Evolutionary conservation across 1,139 yeast genomes (phyloP), one percentile per base, ranked within the genome.

Genomic region (Candida dubliniensis): DNA sequence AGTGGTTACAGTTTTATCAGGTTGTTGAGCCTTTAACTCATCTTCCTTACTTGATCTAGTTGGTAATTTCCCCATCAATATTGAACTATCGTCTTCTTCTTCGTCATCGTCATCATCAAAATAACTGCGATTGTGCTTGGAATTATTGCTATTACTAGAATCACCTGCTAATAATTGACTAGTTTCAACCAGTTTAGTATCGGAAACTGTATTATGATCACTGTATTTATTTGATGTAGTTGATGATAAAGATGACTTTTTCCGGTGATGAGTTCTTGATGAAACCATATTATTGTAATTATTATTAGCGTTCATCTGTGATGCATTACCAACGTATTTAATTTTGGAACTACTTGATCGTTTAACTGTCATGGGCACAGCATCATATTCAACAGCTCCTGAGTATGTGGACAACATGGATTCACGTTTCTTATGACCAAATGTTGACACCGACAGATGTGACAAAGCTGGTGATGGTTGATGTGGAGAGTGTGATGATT

Each of bases 1-100:
- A 12, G 78, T 74, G 42, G 59, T 60, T 47, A 66, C 67, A 10
- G 66, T 56, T 31, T 57, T 47, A 42, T 63, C 67, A 1, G 77
- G 76, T 38, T 45, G 50, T 18, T 46, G 52, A 9, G 39, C 44
- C 8, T 42, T n/a, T 13, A 18, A 15, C 23, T 33, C 30, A 2
- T 15, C 26, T 13, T 40, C 25, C 31, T 34, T 37, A 6, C 56
- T 53, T n/a, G 54, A 52, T 31, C 32, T 37, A 6, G 57, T 53
- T n/a, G 54, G 53, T 23, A 57, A 42, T 45, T 56, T 57, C 1
- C 61, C 59, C 25, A 57, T 34, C 6, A 36, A 12, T 4, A 51
- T 50, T n/a, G 53, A 49, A 35, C 45, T 47, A 30, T 47, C 40
- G 18, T 47, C 53, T 6, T 38, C 45, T 11, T 42, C 44, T 5